Percentiles rank a stretch among this genome's conserved stretches.
Evolutionary conservation across 805 yeast genomes (phyloP).

Genomic region (Wickerhamiella bombiphila): DNA sequence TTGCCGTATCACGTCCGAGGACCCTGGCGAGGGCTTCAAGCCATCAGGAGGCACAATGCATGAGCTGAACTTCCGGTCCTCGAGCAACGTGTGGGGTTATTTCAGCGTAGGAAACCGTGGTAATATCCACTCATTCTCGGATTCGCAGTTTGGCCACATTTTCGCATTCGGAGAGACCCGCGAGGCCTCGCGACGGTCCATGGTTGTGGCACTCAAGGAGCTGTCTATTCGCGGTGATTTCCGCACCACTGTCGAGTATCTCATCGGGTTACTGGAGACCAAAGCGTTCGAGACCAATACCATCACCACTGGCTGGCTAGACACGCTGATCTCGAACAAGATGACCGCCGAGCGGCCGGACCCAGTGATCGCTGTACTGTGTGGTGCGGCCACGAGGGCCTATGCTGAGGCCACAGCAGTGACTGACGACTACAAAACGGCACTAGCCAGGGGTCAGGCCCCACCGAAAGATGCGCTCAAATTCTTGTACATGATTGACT

Average conservation of each 20-base stretch:
- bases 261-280: constrained; percentile 87
- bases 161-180: constrained; percentile 98
- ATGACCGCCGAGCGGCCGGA: constrained; percentile 97
- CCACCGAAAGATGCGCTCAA: constrained; percentile 68
- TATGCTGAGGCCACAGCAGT: constrained; percentile 62
- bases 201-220: constrained; percentile 97
- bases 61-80: constrained; percentile 91
- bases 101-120: constrained; percentile 95
- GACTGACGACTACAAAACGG: constrained; percentile 49
- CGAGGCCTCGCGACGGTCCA: constrained; percentile 93
- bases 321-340: constrained; percentile 82
- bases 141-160: constrained; percentile 97
- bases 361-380: constrained; percentile 72
- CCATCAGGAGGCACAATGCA: constrained; percentile 96
- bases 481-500: constrained; percentile 84
- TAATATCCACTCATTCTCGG: constrained; percentile 93
- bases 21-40: constrained; percentile 98
- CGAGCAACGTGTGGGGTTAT: constrained; percentile 98
- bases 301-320: constrained; percentile 98
- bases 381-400: constrained; percentile 98
- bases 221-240: constrained; percentile 96
- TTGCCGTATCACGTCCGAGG: constrained; percentile 97
- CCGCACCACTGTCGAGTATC: constrained; percentile 93
- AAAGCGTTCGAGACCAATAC: constrained; percentile 93
- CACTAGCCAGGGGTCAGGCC: constrained; percentile 93